Evolutionary conservation across 108 stramenopile genomes (phyloP).

Genomic region (Epipyxis sp.): DNA sequence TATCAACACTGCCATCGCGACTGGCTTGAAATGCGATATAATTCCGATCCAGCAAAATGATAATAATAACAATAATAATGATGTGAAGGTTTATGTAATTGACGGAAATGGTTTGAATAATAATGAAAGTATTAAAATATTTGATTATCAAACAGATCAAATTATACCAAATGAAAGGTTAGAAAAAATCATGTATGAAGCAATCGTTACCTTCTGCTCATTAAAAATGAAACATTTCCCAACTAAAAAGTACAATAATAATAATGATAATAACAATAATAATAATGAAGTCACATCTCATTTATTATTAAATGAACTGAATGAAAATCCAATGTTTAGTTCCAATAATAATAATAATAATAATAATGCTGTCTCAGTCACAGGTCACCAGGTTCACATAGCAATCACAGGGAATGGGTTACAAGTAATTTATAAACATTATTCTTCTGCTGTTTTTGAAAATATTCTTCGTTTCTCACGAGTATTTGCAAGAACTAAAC

Average conservation of each 20-base stretch:
- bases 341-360: not conserved
- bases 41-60: not conserved
- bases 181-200: not conserved
- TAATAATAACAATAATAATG: constrained; percentile 7
- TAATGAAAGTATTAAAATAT: not conserved
- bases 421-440: not conserved
- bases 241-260: not conserved
- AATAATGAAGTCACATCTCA: not conserved
- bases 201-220: not conserved
- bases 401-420: constrained; percentile 8
- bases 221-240: not conserved
- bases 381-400: not conserved
- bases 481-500: constrained; percentile 27
- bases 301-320: too few species aligned
- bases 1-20: constrained; percentile 26
- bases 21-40: not conserved
- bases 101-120: not conserved
- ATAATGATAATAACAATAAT: not conserved
- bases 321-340: not conserved
- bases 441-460: not conserved
- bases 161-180: not conserved
- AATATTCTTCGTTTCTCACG: not conserved
- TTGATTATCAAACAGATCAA: not conserved
- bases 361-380: not conserved
- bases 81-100: not conserved